Percentiles rank a stretch among this genome's conserved stretches.
These are phyloP conservation scores for Rhodotorula glutinis DNA, from an alignment of 1,284 basidiomycete species.

Conservation along the genomic window DNA sequence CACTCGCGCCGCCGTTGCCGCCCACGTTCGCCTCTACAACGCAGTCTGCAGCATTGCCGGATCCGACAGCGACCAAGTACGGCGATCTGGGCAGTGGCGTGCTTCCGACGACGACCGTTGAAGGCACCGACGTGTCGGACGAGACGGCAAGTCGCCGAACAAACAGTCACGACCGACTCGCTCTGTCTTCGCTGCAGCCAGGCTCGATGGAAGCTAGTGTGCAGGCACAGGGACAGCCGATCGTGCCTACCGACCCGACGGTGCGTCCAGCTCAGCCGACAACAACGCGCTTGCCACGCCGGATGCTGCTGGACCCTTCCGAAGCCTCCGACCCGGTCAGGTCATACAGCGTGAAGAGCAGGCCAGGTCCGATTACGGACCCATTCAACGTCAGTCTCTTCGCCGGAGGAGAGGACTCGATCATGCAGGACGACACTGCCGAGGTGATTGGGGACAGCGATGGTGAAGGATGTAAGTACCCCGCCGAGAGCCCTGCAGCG, in stretches of 20 bases:
- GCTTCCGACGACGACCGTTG: not conserved
- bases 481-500: no score
- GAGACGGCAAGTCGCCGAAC: not conserved
- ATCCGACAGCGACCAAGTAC: constrained; percentile 5
- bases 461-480: constrained; percentile 10
- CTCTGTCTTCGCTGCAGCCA: not conserved
- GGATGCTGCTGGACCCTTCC: no score
- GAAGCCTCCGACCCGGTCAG: no score
- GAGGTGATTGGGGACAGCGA: constrained; percentile 21
- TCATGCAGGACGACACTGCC: not conserved
- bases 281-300: not conserved
- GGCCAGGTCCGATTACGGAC: no score
- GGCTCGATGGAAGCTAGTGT: no score
- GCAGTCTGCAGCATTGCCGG: no score
- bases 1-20: not conserved
- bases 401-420: not conserved
- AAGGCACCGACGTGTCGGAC: not conserved
- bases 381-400: no score
- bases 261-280: no score
- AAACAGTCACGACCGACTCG: not conserved
- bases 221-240: not conserved
- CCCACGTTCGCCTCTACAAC: no score
- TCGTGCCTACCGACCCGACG: not conserved
- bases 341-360: no score
- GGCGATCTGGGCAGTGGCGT: constrained; percentile 1